Evolutionary conservation across 208 protist genomes (phyloP).

Genomic region (Balamuthia mandrillaris): DNA sequence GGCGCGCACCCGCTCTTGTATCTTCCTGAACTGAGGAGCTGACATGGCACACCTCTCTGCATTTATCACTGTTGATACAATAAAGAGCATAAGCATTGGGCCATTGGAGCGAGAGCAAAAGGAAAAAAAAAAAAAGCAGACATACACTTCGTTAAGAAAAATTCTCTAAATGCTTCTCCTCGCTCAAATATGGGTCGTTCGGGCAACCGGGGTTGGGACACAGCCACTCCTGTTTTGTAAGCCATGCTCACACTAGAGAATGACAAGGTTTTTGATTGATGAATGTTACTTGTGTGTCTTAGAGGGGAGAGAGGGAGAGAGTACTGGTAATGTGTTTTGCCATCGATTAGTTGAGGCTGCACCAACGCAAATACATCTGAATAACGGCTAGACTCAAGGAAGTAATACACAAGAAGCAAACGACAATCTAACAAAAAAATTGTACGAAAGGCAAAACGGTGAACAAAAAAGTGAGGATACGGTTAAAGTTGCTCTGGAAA

Average conservation of each 20-base stretch:
- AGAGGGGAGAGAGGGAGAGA: not conserved
- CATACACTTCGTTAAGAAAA: not conserved
- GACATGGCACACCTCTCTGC: conserved; percentile 14
- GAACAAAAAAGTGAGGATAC: not conserved
- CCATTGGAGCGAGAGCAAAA: not conserved
- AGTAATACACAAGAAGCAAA: not conserved
- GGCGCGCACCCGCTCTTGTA: not conserved
- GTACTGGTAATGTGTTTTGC: not conserved
- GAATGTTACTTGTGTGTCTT: not conserved
- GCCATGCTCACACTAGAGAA: not conserved
- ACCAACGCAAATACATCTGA: not conserved
- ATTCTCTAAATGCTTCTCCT: not conserved
- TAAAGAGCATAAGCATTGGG: not conserved
- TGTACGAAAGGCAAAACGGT: not conserved
- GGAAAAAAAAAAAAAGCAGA: too few relatives aligned
- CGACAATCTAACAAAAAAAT: not conserved
- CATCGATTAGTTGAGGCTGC: not conserved
- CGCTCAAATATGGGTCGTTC: not conserved
- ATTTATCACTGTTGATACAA: conserved; percentile 6
- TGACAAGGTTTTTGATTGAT: not conserved
- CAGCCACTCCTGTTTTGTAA: not conserved
- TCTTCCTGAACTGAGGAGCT: not conserved
- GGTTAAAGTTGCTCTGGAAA: not conserved
- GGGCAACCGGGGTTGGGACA: not conserved
- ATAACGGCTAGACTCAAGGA: not conserved